Percentiles rank a stretch among this genome's conserved stretches.
Conservation (phyloP, 345 rosid genomes). For the Euphorbia peplus region DNA sequence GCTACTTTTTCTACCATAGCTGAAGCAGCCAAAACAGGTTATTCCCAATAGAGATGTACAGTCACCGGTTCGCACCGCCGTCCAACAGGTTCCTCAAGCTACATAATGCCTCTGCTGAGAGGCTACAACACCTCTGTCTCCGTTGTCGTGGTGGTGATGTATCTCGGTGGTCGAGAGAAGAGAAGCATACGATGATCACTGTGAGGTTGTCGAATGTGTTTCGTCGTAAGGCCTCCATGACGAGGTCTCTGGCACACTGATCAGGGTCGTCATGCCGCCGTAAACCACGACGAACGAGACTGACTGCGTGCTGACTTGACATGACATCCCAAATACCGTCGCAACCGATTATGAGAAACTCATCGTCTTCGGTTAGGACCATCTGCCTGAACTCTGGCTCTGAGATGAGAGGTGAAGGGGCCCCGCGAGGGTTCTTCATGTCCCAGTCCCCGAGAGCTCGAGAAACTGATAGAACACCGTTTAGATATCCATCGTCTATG, state of each 20-base stretch:
- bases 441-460: constrained; percentile 96
- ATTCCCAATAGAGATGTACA: constrained; percentile 10
- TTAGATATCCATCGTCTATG: constrained; percentile 68
- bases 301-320: constrained; percentile 84
- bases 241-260: constrained; percentile 73
- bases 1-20: constrained; percentile 41
- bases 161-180: constrained; percentile 40
- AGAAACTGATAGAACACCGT: constrained; percentile 68
- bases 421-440: constrained; percentile 58
- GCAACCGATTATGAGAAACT: constrained; percentile 82
- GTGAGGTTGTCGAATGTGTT: constrained; percentile 76
- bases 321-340: constrained; percentile 95
- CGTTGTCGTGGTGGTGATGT: constrained; percentile 37
- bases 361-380: constrained; percentile 70
- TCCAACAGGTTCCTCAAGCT: constrained; percentile 60
- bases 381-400: constrained; percentile 70
- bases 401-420: constrained; percentile 68
- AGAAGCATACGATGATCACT: constrained; percentile 64
- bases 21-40: constrained; percentile 43
- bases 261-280: constrained; percentile 64
- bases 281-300: constrained; percentile 54
- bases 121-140: constrained; percentile 51
- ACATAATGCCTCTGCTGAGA: constrained; percentile 63
- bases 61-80: constrained; percentile 34
- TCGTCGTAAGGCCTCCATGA: constrained; percentile 60